Base-by-base conservation (phyloP, 495 filamentous ascomycete genomes). In the Wilcoxina mikolae region DNA sequence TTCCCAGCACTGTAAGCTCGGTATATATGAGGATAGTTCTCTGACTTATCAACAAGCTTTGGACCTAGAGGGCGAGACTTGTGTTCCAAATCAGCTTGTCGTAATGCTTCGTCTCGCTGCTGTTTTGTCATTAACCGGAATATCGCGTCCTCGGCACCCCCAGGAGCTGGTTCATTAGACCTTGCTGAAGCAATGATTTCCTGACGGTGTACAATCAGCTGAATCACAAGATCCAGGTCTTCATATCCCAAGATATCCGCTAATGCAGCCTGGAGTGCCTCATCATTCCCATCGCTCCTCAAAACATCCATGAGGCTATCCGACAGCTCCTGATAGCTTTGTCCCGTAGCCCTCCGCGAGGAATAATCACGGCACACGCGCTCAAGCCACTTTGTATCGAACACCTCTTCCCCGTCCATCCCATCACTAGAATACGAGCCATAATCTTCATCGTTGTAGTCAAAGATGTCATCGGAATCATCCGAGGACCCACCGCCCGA, bases 1-100 rank as follows among this genome's bases (percentile, higher is more conserved):
- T 95, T 95, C 3, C 91, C 85, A 5, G 89, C 81, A 42, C 76
- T 76, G 60, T 91, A 81, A 5, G 74, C 68, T 54, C 81, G 84
- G 72, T 95, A 99, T 0, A 99, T 85, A 67, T 99, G 93, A 4
- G 91, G 91, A 70, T 96, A 96, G 41, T 78, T 70, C 42, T 78
- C 68, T 3, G 72, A 71, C 12, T 61, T 56, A 17, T 58, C 59
- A 11, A 59, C 52, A 48, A 74, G 57, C 15, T 67, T 73, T 11
- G 85, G 75, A 17, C 78, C 76, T 51, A 98, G 67, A 7, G 77
- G 58, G 23, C 84, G 74, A 64, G 76, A 72, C 66, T 99, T 96
- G 66, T 96, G 93, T 60, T 91, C 80, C 38, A 73, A 72, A 58
- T 96, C 87, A 56, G 79, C 77, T 47, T 75, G 76, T 20, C 79